Conservation (phyloP, 2,329 filamentous ascomycete genomes). For the Delphinella strobiligena region DNA sequence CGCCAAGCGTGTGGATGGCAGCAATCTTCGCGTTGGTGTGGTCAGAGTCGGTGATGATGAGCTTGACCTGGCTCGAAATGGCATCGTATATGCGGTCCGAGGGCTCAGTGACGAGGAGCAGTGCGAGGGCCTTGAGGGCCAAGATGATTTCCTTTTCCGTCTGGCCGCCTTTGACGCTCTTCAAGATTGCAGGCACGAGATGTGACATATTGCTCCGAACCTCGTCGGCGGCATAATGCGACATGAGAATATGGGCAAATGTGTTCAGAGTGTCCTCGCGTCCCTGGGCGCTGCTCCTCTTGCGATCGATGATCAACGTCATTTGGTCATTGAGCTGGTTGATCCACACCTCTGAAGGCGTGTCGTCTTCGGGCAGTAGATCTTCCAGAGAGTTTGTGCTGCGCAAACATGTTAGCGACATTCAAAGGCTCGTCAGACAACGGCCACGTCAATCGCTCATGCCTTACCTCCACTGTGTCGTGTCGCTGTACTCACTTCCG, state of each 20-base stretch:
- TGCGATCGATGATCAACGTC: constrained; percentile 61
- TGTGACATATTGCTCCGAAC: constrained; percentile 49
- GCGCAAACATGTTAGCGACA: constrained; percentile 6
- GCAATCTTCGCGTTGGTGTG: constrained; percentile 53
- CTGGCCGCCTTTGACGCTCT: constrained; percentile 56
- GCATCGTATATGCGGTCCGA: constrained; percentile 55
- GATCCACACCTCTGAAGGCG: constrained; percentile 44
- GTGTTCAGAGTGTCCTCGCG: constrained; percentile 52
- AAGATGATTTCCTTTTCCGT: constrained; percentile 57
- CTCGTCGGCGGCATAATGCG: constrained; percentile 53
- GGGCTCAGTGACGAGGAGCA: constrained; percentile 57
- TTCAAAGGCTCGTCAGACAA: too few species aligned
- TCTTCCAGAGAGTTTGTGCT: constrained; percentile 58
- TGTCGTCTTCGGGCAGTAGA: constrained; percentile 39
- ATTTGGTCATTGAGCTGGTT: constrained; percentile 53
- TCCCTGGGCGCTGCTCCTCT: constrained; percentile 61
- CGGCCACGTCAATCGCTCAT: too few species aligned
- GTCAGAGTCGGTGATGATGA: constrained; percentile 53
- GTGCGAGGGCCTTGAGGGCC: constrained; percentile 58
- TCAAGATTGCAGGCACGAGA: constrained; percentile 52
- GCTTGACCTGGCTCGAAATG: constrained; percentile 46
- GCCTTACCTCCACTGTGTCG: constrained; percentile 46
- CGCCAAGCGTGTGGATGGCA: constrained; percentile 61
- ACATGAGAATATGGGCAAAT: constrained; percentile 55
- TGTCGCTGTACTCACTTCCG: constrained; percentile 47